phyloP scores from a whole-genome alignment of 257 asterid species.

The Vinca minor region DNA sequence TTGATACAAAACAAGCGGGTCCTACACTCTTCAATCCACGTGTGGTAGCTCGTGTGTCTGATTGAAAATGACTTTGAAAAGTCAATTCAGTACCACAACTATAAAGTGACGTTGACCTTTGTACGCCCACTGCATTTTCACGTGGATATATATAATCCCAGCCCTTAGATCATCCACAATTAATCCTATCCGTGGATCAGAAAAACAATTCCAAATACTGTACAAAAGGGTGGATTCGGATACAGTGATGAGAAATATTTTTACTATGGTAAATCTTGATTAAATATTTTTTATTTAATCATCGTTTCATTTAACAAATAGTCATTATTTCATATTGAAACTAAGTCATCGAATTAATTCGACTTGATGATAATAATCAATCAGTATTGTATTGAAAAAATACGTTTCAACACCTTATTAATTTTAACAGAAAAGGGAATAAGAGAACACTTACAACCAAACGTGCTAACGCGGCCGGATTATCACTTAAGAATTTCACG shows the following conservation, averaged over 20 bases:
- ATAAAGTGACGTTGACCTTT: conserved; percentile 36
- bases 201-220: too few relatives aligned
- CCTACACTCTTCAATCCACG: conserved; percentile 31
- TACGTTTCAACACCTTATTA: too few relatives aligned
- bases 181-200: conserved; percentile 26
- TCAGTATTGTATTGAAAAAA: too few relatives aligned
- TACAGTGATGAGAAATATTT: too few relatives aligned
- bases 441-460: conserved; percentile 53
- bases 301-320: too few relatives aligned
- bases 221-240: too few relatives aligned
- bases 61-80: conserved; percentile 32
- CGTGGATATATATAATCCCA: conserved; percentile 29
- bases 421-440: not conserved
- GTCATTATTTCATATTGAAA: too few relatives aligned
- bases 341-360: too few relatives aligned
- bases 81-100: conserved; percentile 27
- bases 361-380: too few relatives aligned
- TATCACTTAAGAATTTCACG: conserved; percentile 65
- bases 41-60: conserved; percentile 33
- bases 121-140: conserved; percentile 30
- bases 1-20: conserved; percentile 5
- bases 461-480: conserved; percentile 47
- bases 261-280: too few relatives aligned
- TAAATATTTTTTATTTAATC: too few relatives aligned
- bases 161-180: conserved; percentile 20